Percentiles rank a stretch among this genome's conserved stretches.
These are phyloP conservation scores for Teunomyces cretensis DNA, from an alignment of 805 yeast genomes.

Conservation along the genomic window DNA sequence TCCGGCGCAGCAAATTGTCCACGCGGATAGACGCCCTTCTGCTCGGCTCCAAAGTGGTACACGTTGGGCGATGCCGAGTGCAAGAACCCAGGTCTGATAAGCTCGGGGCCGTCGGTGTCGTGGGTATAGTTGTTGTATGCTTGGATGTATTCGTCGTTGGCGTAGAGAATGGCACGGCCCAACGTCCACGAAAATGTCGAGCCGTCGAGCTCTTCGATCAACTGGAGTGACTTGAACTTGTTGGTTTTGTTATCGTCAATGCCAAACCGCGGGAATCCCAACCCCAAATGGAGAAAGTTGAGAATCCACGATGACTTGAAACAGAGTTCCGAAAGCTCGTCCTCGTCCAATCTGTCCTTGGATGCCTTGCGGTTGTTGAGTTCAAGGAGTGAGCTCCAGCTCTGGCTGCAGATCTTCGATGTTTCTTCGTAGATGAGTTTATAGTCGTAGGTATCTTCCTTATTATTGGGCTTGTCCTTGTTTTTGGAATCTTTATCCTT, in stretches of 20 bases:
- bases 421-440: constrained; percentile 44
- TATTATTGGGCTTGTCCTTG: not conserved
- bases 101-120: constrained; percentile 2
- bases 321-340: constrained; percentile 54
- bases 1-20: constrained; percentile 37
- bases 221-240: constrained; percentile 37
- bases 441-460: constrained; percentile 40
- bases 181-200: constrained; percentile 54
- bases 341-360: constrained; percentile 33
- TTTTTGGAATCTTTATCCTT: not conserved
- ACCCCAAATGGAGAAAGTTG: constrained; percentile 56
- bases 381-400: constrained; percentile 35
- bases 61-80: constrained; percentile 48
- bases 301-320: constrained; percentile 62
- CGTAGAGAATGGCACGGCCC: constrained; percentile 62
- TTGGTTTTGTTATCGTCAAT: constrained; percentile 29
- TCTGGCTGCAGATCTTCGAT: constrained; percentile 45
- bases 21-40: constrained; percentile 35
- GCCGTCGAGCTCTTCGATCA: constrained; percentile 44
- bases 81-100: constrained; percentile 45
- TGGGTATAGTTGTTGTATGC: constrained; percentile 36
- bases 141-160: constrained; percentile 51
- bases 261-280: constrained; percentile 57
- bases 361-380: constrained; percentile 29
- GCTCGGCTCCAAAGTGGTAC: constrained; percentile 56